phyloP scores from a whole-genome alignment of 2,329 filamentous ascomycete species.

The Trichoderma endophyticum region DNA sequence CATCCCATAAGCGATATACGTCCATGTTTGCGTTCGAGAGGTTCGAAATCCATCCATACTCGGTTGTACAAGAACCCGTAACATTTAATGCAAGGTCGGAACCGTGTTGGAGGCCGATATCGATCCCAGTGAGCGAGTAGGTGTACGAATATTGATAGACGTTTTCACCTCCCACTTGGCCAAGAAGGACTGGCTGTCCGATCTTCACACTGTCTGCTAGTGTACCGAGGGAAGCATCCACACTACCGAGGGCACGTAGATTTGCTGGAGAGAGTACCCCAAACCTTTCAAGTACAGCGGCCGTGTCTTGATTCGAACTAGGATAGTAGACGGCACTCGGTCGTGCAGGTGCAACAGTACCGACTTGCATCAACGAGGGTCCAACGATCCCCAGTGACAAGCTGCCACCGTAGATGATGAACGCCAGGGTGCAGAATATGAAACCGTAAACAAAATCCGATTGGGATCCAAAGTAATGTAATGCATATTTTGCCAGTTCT shows the following conservation, averaged over 20 bases:
- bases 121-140: background rate
- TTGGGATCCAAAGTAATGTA: background rate
- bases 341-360: background rate
- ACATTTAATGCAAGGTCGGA: background rate
- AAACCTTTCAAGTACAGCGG: background rate
- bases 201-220: background rate
- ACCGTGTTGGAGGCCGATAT: background rate
- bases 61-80: background rate
- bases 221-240: background rate
- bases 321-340: background rate
- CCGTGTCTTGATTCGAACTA: background rate
- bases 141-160: background rate
- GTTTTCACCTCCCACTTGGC: background rate
- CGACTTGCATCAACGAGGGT: background rate
- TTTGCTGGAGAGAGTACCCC: background rate
- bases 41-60: background rate
- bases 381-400: background rate
- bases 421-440: background rate
- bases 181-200: background rate
- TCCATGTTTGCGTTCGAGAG: background rate
- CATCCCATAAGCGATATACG: background rate
- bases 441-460: background rate
- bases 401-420: background rate
- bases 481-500: background rate
- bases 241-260: background rate